Evolutionary conservation across 257 asterid genomes (phyloP).

Genomic region (Nyctanthes arbortristis): DNA sequence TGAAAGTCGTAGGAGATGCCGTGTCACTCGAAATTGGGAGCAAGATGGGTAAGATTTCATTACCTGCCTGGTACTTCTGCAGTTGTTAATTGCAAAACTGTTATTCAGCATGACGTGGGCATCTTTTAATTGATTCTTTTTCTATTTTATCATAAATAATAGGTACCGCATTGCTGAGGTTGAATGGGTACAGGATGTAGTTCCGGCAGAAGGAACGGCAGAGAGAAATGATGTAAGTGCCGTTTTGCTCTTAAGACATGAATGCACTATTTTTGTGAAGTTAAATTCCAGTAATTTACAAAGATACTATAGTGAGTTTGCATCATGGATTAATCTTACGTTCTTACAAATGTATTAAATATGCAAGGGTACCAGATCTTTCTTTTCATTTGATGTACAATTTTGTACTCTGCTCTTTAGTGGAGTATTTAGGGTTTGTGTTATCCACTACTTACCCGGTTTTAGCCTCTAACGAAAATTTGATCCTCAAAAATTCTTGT

Average conservation of each 20-base stretch:
- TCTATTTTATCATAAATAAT: constrained; percentile 7
- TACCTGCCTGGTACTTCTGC: constrained; percentile 13
- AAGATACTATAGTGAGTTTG: neutral
- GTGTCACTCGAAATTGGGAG: constrained; percentile 73
- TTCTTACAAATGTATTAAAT: neutral
- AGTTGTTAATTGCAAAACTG: neutral
- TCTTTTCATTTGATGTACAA: neutral
- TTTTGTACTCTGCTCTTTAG: neutral
- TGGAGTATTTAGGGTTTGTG: neutral
- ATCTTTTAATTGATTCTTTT: constrained; percentile 23
- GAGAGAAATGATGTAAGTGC: constrained; percentile 77
- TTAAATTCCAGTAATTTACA: neutral
- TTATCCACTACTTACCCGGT: neutral
- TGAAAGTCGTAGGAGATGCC: constrained; percentile 94
- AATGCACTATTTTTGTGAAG: neutral
- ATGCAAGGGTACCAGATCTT: neutral
- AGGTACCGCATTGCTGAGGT: constrained; percentile 97
- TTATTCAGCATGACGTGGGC: constrained; percentile 3
- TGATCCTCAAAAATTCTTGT: neutral
- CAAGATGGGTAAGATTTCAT: constrained; percentile 82
- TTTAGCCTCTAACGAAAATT: neutral
- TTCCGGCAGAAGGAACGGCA: constrained; percentile 61
- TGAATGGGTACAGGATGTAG: constrained; percentile 77
- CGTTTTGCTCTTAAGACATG: neutral
- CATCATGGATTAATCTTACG: neutral